A percentile compares a stretch with the other conserved stretches of the same genome.
phyloP scores from a whole-genome alignment of 2,329 filamentous ascomycete species.

The Paecilomyces fulvus region DNA sequence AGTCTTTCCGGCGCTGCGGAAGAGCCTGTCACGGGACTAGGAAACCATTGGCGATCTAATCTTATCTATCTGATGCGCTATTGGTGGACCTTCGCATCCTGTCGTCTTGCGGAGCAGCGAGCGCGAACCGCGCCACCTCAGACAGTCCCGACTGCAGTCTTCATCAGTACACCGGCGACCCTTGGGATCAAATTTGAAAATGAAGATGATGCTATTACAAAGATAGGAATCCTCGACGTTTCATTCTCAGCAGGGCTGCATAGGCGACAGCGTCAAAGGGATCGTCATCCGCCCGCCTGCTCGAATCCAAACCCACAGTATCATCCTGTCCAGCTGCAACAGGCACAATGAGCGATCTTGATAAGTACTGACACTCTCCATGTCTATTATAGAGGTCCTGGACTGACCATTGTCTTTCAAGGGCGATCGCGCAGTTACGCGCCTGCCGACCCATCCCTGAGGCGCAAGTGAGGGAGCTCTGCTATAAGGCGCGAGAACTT shows the following conservation, averaged over 20 bases:
- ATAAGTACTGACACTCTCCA: conserved; percentile 54
- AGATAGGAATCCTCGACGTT: neutral
- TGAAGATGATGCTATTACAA: conserved; percentile 1
- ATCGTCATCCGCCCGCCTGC: conserved; percentile 3
- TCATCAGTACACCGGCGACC: neutral
- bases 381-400: conserved; percentile 3
- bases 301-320: conserved; percentile 7
- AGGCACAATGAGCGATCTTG: conserved; percentile 76
- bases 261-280: neutral
- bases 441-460: conserved; percentile 95
- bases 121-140: conserved; percentile 5
- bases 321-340: conserved; percentile 8
- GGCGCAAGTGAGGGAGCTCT: conserved; percentile 88
- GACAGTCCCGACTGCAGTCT: neutral
- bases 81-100: conserved; percentile 13
- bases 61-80: conserved; percentile 25
- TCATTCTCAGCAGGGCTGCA: neutral
- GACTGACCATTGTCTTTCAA: conserved; percentile 31
- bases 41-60: conserved; percentile 31
- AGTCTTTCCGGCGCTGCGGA: neutral
- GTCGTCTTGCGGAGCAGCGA: neutral
- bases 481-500: conserved; percentile 92
- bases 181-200: neutral
- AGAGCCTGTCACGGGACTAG: conserved; percentile 8
- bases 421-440: conserved; percentile 90